Evolutionary conservation across 2,329 filamentous ascomycete species (phyloP).

Genomic region (Xylariaceae sp.): DNA sequence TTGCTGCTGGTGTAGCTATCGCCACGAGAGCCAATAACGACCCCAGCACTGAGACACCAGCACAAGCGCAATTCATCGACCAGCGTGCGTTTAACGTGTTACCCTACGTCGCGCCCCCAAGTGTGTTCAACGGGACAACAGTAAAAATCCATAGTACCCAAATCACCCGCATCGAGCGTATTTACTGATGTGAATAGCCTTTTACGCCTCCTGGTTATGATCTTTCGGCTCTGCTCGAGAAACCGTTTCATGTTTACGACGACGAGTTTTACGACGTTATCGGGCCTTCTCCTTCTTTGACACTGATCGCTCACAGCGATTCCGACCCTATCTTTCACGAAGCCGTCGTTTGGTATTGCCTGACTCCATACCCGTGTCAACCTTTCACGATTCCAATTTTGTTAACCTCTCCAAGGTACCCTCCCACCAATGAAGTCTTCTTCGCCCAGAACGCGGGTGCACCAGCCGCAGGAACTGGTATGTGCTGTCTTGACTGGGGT

Average conservation of each 20-base stretch:
- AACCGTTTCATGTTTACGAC: slow-evolving; percentile 46
- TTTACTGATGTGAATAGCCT: slow-evolving; percentile 23
- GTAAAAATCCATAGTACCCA: slow-evolving; percentile 21
- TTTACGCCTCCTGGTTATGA: slow-evolving; percentile 44
- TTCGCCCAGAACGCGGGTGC: slow-evolving; percentile 51
- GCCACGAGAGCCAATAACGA: slow-evolving; percentile 12
- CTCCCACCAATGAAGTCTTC: slow-evolving; percentile 48
- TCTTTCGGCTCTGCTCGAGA: slow-evolving; percentile 33
- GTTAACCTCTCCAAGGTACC: slow-evolving; percentile 27
- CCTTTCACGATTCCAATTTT: background rate
- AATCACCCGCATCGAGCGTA: background rate
- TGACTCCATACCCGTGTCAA: background rate
- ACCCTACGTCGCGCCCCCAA: slow-evolving; percentile 34
- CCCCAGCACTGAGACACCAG: slow-evolving; percentile 24
- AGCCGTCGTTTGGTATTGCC: slow-evolving; percentile 49
- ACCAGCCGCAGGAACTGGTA: slow-evolving; percentile 40
- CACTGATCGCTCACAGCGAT: slow-evolving; percentile 43
- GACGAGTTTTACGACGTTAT: slow-evolving; percentile 48
- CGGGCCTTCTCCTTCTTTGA: slow-evolving; percentile 45
- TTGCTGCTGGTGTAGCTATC: slow-evolving; percentile 16
- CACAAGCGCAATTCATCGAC: slow-evolving; percentile 40
- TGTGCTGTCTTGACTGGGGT: background rate
- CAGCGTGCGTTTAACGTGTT: slow-evolving; percentile 43
- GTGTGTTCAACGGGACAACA: slow-evolving; percentile 33
- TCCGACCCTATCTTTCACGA: slow-evolving; percentile 51